Percentiles rank a stretch among this genome's conserved stretches.
phyloP scores from a whole-genome alignment of 1,284 basidiomycete genomes.

The Pseudozyma thailandica region DNA sequence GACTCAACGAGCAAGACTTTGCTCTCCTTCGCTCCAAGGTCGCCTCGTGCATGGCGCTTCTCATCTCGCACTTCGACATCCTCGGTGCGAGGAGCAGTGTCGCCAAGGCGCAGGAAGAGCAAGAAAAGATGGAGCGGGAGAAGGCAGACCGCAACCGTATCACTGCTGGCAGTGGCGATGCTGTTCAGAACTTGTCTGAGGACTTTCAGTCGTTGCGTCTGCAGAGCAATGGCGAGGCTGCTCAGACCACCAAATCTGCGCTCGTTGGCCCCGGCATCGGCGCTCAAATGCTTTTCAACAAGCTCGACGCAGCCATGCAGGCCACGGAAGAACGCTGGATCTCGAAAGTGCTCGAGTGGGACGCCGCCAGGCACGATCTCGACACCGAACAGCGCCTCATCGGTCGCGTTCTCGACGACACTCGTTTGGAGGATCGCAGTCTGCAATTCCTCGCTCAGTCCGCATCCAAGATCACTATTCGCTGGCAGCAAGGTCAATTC shows the following conservation, averaged over 20 bases:
- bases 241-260: constrained; percentile 73
- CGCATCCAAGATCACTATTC: constrained; percentile 85
- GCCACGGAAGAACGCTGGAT: constrained; percentile 62
- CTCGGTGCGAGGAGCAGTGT: constrained; percentile 68
- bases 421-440: constrained; percentile 63
- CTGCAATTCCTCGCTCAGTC: constrained; percentile 70
- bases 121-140: constrained; percentile 60
- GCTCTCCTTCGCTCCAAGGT: constrained; percentile 89
- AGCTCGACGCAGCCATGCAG: constrained; percentile 55
- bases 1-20: constrained; percentile 82
- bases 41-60: constrained; percentile 92
- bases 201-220: constrained; percentile 36
- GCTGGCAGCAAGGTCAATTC: constrained; percentile 98
- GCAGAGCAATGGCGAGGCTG: constrained; percentile 70
- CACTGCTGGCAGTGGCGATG: constrained; percentile 35
- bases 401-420: constrained; percentile 66
- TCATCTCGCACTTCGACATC: constrained; percentile 98
- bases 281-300: constrained; percentile 45
- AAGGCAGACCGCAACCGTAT: constrained; percentile 54
- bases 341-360: constrained; percentile 57
- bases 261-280: constrained; percentile 46
- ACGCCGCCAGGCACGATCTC: constrained; percentile 54
- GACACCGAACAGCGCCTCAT: constrained; percentile 62
- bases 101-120: constrained; percentile 62
- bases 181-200: constrained; percentile 28